phyloP scores from a whole-genome alignment of 2,329 filamentous ascomycete species.

The Xylariaceae sp. region DNA sequence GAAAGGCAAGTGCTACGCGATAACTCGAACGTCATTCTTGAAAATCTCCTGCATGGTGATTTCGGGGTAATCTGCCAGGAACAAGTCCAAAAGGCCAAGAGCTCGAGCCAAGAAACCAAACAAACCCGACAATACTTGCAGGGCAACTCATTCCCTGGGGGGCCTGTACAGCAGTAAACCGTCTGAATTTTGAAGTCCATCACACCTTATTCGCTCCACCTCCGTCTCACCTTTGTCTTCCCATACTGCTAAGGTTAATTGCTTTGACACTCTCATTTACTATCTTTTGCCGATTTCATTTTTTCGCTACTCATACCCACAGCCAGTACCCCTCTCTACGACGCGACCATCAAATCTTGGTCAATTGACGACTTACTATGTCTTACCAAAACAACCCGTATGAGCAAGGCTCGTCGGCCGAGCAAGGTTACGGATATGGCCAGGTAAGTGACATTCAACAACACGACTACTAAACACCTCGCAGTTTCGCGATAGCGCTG shows the following conservation, averaged over 20 bases:
- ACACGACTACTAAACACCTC: not conserved
- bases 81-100: not conserved
- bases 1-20: conserved; percentile 3
- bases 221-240: not conserved
- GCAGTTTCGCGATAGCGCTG: not conserved
- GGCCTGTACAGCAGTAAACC: no score
- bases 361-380: conserved; percentile 37
- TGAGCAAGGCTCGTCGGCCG: conserved; percentile 45
- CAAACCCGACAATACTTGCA: not conserved
- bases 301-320: not conserved
- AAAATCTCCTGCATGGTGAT: conserved; percentile 1
- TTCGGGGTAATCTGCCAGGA: conserved; percentile 1
- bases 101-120: not conserved
- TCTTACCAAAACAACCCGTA: conserved; percentile 63
- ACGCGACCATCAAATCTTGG: not conserved
- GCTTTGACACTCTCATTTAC: not conserved
- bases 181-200: conserved; percentile 2
- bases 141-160: not conserved
- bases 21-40: conserved; percentile 9
- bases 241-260: no score
- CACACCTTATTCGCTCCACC: not conserved
- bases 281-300: not conserved
- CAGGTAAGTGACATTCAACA: conserved; percentile 34
- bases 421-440: conserved; percentile 40
- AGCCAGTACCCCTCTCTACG: not conserved